Evolutionary conservation across 495 filamentous ascomycete genomes (phyloP), one percentile per base, ranked within the genome.

Genomic region (Daldinia caldariorum): DNA sequence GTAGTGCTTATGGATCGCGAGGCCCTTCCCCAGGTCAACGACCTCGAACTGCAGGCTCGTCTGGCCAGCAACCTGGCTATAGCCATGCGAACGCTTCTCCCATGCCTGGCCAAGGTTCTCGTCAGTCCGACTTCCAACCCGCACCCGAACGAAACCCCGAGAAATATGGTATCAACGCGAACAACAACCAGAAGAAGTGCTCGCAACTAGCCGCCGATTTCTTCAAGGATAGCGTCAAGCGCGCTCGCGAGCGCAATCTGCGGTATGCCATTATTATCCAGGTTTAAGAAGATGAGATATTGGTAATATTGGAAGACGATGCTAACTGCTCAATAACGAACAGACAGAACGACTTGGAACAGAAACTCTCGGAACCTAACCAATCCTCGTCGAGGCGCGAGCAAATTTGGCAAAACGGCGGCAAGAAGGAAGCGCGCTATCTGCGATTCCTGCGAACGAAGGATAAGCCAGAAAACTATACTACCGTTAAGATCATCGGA

Each of bases 401-500:
- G 71, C 88, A 90, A 73, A 90, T 94, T 73, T 90, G 89, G 77
- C 88, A 91, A 58, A 88, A 88, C 56, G 89, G 92, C 60, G 89
- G 91, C 54, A 90, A 90, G 70, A 91, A 91, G 68, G 95, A 99
- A 74, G 92, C 91, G 10, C 89, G 91, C 62, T 99, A 95, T 80
- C 85, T 99, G 61, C 93, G 95, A 39, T 97, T 98, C 84, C 83
- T 97, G 64, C 89, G 95, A 53, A 97, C 95, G 49, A 93, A 92
- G 78, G 93, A 97, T 73, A 89, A 88, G 74, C 93, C 95, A 6
- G 86, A 92, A 60, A 97, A 98, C 82, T 99, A 97, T 84, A 86
- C 88, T 68, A 97, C 95, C 6, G 86, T 97, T 78, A 98, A 97
- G 83, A 92, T 97, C 70, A 98, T 99, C 74, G 95, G 95, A 74